Evolutionary conservation across 2,329 filamentous ascomycete genomes (phyloP), one percentile per base, ranked within the genome.

Genomic region (Fusarium praegraminearum): DNA sequence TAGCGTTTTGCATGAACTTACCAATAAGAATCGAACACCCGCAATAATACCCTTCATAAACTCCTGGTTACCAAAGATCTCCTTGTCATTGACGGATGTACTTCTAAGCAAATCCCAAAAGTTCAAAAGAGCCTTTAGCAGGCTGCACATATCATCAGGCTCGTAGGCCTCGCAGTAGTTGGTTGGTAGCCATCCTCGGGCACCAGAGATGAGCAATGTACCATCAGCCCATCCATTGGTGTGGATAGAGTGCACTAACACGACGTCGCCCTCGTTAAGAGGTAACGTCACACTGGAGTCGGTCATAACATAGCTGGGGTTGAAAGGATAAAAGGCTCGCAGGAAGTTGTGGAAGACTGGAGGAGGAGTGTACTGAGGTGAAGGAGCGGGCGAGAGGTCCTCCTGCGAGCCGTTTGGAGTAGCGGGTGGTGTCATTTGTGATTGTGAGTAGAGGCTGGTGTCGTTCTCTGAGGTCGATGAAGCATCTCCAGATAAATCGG

Each of bases 211-310:
- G 65, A 99, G 82, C 41, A 98, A 84, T 1, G 96, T 99, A 53
- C 96, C 96, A 79, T 99, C 96, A 33, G 96, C 96, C 96, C 96
- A 99, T 73, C 96, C 96, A 82, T 98, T 99, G 65, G 93, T 96
- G 80, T 99, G 96, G 71, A 98, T 93, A 6, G 96, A 98, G 80
- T 99, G 96, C 24, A 99, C 92, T 61, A 99, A 82, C 56, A 99
- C 91, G 50, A 99, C 89, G 76, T 99, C 96, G 62, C 96, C 96
- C 77, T 96, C 91, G 72, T 93, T 92, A 59, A 99, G 86, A 24
- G 94, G 92, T 13, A 98, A 84, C 13, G 95, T 98, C 57, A 98
- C 92, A 12, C 93, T 96, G 13, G 92, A 91, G 61, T 94, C 92
- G n/a, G 89, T 89, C 64, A 93, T 88, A 43, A 91, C 87, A 74